Evolutionary conservation across 2,329 filamentous ascomycete species (phyloP).

Genomic region (Pseudocercospora musae): DNA sequence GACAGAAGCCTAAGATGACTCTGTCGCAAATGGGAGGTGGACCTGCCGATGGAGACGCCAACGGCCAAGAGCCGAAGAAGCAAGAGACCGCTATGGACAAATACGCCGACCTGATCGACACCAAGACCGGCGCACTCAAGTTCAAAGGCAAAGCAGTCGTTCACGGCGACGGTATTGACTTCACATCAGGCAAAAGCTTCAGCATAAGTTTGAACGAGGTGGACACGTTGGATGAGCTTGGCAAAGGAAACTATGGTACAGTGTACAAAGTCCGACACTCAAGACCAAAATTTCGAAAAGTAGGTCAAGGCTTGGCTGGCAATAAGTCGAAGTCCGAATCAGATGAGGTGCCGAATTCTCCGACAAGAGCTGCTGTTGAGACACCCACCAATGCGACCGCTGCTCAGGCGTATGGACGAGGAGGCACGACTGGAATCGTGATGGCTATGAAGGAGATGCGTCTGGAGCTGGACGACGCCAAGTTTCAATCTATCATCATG

Average conservation of each 20-base stretch:
- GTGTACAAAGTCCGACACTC: constrained; percentile 95
- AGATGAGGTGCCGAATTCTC: constrained; percentile 24
- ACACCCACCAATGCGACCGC: constrained; percentile 19
- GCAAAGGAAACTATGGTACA: constrained; percentile 97
- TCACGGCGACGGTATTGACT: constrained; percentile 85
- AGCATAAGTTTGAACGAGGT: constrained; percentile 95
- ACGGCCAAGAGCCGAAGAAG: constrained; percentile 28
- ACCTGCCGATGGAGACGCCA: constrained; percentile 31
- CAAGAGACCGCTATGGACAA: constrained; percentile 53
- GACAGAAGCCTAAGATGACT: constrained; percentile 44
- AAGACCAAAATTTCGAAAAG: constrained; percentile 61
- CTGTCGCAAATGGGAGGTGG: constrained; percentile 45
- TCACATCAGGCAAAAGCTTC: constrained; percentile 84
- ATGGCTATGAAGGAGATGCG: constrained; percentile 99
- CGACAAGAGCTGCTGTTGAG: constrained; percentile 15
- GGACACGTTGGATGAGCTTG: constrained; percentile 85
- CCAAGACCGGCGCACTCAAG: constrained; percentile 83
- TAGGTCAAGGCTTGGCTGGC: constrained; percentile 58
- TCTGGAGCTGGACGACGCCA: constrained; percentile 90
- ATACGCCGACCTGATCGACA: constrained; percentile 80
- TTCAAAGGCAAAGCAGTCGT: constrained; percentile 93
- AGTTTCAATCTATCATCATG: constrained; percentile 96
- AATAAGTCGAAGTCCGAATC: constrained; percentile 47
- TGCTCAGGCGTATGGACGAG: constrained; percentile 28
- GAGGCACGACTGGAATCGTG: constrained; percentile 66